Conservation (phyloP, 2,329 filamentous ascomycete genomes). For the Pyrenophora teres region DNA sequence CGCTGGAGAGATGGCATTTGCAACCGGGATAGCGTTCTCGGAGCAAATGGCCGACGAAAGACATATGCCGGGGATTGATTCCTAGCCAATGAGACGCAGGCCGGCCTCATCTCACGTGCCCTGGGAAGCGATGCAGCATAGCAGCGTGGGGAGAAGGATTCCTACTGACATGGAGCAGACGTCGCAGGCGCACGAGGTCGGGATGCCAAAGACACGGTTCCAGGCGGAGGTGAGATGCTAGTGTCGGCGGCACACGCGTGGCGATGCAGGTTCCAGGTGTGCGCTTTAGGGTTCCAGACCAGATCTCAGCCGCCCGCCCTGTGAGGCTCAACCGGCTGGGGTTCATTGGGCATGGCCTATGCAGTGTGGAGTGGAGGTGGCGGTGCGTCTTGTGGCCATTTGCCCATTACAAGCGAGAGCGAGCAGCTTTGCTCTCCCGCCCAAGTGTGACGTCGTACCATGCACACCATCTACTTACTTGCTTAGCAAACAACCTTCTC, state of each 20-base stretch:
- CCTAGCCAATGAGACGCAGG: constrained; percentile 14
- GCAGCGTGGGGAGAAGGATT: not conserved
- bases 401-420: not conserved
- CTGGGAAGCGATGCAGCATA: not conserved
- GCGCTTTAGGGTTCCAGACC: constrained; percentile 5
- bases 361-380: not conserved
- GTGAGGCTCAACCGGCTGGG: not conserved
- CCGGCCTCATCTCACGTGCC: constrained; percentile 12
- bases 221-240: constrained; percentile 3
- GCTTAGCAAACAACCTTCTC: not conserved
- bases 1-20: constrained; percentile 6
- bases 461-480: not conserved
- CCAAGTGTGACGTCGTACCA: constrained; percentile 1
- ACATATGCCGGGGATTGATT: constrained; percentile 9
- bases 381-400: not conserved
- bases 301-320: not conserved
- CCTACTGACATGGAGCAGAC: not conserved
- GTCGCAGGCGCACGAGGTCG: not conserved
- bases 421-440: not conserved
- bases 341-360: not conserved
- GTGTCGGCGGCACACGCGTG: constrained; percentile 10
- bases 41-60: constrained; percentile 13
- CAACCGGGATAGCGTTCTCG: constrained; percentile 11
- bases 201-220: not conserved
- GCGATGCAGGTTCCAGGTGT: constrained; percentile 1